Evolutionary conservation across 768 basidiomycete species (phyloP).

Genomic region (Termitomyces sp.): DNA sequence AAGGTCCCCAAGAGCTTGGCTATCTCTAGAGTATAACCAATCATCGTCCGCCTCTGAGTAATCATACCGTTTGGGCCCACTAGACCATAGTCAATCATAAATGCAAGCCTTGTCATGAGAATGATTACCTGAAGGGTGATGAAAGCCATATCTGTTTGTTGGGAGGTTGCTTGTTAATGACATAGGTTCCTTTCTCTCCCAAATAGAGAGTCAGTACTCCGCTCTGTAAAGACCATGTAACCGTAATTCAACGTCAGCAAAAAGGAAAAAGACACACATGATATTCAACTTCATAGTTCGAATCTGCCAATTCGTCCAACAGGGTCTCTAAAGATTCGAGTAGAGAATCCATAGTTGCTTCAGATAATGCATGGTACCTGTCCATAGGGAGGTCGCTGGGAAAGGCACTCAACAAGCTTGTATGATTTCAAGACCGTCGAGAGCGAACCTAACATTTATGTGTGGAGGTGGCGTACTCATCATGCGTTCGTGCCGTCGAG

Average conservation of each 20-base stretch:
- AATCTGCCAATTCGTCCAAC: constrained; percentile 56
- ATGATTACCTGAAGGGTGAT: constrained; percentile 73
- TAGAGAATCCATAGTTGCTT: constrained; percentile 73
- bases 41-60: constrained; percentile 52
- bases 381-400: constrained; percentile 51
- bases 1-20: constrained; percentile 54
- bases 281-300: constrained; percentile 83
- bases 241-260: background rate
- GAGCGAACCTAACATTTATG: constrained; percentile 51
- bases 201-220: constrained; percentile 87
- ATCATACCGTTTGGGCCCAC: constrained; percentile 93
- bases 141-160: constrained; percentile 98
- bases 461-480: constrained; percentile 58
- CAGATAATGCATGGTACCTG: constrained; percentile 70
- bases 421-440: background rate
- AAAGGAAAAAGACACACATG: constrained; percentile 48
- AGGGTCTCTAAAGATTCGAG: constrained; percentile 74
- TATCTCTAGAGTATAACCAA: constrained; percentile 81
- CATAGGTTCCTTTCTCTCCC: constrained; percentile 81
- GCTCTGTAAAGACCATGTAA: constrained; percentile 45
- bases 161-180: constrained; percentile 96
- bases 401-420: background rate
- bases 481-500: constrained; percentile 26
- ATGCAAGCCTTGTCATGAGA: background rate
- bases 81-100: constrained; percentile 27